Evolutionary conservation across 371 early-diverging fungal genomes (phyloP).

Genomic region (Entomophthora muscae): DNA sequence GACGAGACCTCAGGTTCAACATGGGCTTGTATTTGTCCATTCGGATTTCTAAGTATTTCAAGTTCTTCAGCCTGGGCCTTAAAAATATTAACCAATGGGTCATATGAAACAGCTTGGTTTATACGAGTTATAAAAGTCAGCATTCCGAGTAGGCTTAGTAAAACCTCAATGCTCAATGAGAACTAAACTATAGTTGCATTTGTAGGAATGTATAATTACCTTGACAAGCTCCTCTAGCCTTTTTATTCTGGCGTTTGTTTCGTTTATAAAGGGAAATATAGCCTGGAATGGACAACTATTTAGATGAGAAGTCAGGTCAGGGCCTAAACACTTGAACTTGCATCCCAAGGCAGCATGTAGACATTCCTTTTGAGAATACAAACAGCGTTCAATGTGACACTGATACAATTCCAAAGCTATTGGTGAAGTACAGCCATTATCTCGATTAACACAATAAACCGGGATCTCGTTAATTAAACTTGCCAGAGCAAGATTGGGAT

Average conservation of each 20-base stretch:
- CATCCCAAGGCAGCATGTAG: conserved; percentile 24
- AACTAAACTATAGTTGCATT: too few species aligned
- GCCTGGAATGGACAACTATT: neutral
- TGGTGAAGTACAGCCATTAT: conserved; percentile 24
- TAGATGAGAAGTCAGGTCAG: neutral
- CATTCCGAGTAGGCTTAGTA: neutral
- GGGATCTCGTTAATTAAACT: conserved; percentile 28
- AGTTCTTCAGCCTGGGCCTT: neutral
- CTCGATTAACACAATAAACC: conserved; percentile 27
- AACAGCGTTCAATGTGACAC: conserved; percentile 24
- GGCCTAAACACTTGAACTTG: conserved; percentile 20
- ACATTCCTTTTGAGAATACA: conserved; percentile 22
- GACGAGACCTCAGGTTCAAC: neutral
- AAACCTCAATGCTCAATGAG: neutral
- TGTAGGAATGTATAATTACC: conserved; percentile 5
- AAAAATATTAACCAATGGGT: too few species aligned
- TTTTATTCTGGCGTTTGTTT: neutral
- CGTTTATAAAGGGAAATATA: conserved; percentile 5
- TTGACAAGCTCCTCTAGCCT: neutral
- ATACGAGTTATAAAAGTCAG: too few species aligned
- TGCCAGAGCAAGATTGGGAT: conserved; percentile 35
- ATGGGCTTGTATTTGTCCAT: neutral
- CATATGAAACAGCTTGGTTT: too few species aligned
- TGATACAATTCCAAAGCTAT: conserved; percentile 22
- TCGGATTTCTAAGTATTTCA: neutral